phyloP scores from a whole-genome alignment of 176 grass and related monocot genomes.

The Tillandsia leiboldiana region DNA sequence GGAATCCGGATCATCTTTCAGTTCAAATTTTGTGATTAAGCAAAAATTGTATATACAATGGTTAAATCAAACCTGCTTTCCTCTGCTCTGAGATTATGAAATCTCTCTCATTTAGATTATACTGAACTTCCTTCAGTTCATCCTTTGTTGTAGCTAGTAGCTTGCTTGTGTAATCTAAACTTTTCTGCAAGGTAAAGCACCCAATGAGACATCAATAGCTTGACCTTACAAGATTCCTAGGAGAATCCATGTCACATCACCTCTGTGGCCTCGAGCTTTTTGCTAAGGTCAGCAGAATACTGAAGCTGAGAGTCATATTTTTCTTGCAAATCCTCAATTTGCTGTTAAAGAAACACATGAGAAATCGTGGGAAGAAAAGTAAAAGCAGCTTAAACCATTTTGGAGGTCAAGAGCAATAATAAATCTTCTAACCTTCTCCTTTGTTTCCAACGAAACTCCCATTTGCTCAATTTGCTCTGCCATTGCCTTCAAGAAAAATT shows the following conservation, averaged over 20 bases:
- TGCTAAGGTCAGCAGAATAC: conserved; percentile 52
- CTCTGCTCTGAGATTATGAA: conserved; percentile 86
- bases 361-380: not conserved
- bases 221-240: not conserved
- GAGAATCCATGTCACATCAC: conserved; percentile 20
- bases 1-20: no score
- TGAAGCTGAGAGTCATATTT: conserved; percentile 66
- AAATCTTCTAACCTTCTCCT: conserved; percentile 48
- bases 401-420: not conserved
- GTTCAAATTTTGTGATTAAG: no score
- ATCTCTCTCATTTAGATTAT: conserved; percentile 77
- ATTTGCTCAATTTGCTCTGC: conserved; percentile 80
- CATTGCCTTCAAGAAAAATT: conserved; percentile 55
- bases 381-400: not conserved
- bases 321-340: conserved; percentile 63
- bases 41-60: not conserved
- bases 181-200: conserved; percentile 41
- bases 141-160: conserved; percentile 60
- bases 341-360: conserved; percentile 24
- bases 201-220: not conserved
- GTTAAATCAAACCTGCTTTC: conserved; percentile 59
- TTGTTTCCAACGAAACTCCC: conserved; percentile 43
- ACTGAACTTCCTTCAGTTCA: conserved; percentile 75
- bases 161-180: conserved; percentile 70
- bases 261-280: conserved; percentile 69